Conservation (phyloP, 257 asterid genomes). For the Oldenlandia corymbosa region DNA sequence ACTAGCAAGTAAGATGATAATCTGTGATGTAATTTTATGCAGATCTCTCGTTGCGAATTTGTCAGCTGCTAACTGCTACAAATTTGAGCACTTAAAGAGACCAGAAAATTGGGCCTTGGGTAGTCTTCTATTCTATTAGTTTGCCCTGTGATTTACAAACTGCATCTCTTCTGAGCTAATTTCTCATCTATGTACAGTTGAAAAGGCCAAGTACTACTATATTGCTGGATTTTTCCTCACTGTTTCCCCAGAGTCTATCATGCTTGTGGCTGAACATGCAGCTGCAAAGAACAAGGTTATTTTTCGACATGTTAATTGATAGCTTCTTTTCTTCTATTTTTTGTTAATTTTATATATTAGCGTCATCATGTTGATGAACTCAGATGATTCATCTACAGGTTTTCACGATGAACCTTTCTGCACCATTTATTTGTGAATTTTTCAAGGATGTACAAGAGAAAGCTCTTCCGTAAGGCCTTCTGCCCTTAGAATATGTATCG, state of each 20-base stretch:
- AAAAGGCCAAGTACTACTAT: conserved; percentile 83
- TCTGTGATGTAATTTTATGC: conserved; percentile 25
- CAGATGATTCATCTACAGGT: conserved; percentile 41
- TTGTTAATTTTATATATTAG: too few relatives aligned
- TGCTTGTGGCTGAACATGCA: conserved; percentile 93
- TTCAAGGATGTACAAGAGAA: conserved; percentile 73
- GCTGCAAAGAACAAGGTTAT: conserved; percentile 79
- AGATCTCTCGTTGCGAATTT: conserved; percentile 89
- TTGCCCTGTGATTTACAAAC: neutral
- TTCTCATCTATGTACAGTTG: conserved; percentile 46
- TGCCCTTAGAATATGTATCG: conserved; percentile 1
- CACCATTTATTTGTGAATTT: conserved; percentile 94
- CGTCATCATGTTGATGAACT: conserved; percentile 4
- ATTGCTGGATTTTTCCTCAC: conserved; percentile 97
- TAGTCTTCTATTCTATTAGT: conserved; percentile 21
- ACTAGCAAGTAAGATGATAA: neutral
- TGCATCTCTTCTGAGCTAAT: conserved; percentile 5
- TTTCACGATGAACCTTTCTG: conserved; percentile 81
- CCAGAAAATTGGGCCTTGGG: conserved; percentile 91
- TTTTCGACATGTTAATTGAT: neutral
- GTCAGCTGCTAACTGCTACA: conserved; percentile 94
- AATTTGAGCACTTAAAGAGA: conserved; percentile 70
- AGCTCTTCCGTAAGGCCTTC: conserved; percentile 62
- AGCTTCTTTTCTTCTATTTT: conserved; percentile 1
- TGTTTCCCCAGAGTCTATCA: conserved; percentile 93